Conservation (phyloP, 805 yeast genomes). For the Starmera dryadoides region DNA sequence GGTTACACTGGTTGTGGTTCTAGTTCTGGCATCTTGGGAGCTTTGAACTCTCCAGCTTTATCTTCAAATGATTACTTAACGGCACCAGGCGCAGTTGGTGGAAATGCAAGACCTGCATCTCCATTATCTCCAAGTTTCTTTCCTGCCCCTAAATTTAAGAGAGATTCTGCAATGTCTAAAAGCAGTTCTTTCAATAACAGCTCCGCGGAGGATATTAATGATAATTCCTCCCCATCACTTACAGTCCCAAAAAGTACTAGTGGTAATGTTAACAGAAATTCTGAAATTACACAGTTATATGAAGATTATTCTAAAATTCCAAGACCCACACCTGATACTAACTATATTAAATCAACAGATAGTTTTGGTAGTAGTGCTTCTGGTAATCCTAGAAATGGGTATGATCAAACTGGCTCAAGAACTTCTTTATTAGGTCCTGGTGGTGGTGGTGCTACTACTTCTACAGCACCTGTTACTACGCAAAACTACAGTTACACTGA, state of each 20-base stretch:
- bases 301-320: slow-evolving; percentile 24
- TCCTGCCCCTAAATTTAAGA: slow-evolving; percentile 24
- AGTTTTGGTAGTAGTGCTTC: neutral
- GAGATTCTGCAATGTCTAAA: slow-evolving; percentile 17
- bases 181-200: slow-evolving; percentile 11
- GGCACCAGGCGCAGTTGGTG: slow-evolving; percentile 6
- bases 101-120: slow-evolving; percentile 18
- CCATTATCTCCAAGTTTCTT: slow-evolving; percentile 30
- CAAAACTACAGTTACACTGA: no score
- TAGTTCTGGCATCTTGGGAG: slow-evolving; percentile 52
- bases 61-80: slow-evolving; percentile 27
- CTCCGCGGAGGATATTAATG: slow-evolving; percentile 10
- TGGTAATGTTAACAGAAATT: slow-evolving; percentile 13
- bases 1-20: slow-evolving; percentile 81
- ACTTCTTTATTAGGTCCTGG: no score
- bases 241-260: no score
- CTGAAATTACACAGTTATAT: slow-evolving; percentile 24
- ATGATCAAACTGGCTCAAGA: no score
- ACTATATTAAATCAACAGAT: neutral
- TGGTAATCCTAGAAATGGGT: neutral
- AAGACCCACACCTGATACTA: neutral
- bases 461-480: no score
- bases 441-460: no score
- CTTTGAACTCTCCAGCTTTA: slow-evolving; percentile 42
- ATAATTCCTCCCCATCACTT: slow-evolving; percentile 5